Evolutionary conservation across 2,329 filamentous ascomycete species (phyloP), one percentile per base, ranked within the genome.

Genomic region (Ceratocystis huliohia): DNA sequence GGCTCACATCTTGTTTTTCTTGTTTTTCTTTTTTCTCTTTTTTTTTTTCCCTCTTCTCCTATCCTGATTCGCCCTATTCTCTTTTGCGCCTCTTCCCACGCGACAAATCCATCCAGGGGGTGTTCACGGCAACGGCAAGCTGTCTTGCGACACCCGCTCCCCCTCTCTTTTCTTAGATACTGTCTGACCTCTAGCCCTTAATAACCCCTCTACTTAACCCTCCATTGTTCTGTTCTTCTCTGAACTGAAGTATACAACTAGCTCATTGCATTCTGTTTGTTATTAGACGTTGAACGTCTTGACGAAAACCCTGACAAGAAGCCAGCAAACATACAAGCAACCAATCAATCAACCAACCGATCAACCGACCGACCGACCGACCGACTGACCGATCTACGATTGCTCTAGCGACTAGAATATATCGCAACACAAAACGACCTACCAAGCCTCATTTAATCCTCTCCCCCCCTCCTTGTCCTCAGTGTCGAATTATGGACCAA

Each of bases 401-500:
- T 15, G 28, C 7, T 28, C 28, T 3, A 10, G 8, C 48, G 22
- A 17, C 48, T n/a, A 15, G 22, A 28, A 28, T 28, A 59, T 8
- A n/a, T 59, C 7, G 28, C 28, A 30, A n/a, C 7, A n/a, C 17
- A 20, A 13, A 30, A n/a, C 33, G 2, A 7, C 5, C 5, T n/a
- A n/a, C 25, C 53, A 20, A 30, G 1, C 53, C 10, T 30, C 15
- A 59, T 33, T 37, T n/a, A 1, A 30, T 3, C 53, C 22, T 10
- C 37, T 13, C 10, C 37, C 10, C 37, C 37, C 13, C 37, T 41
- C 37, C 37, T 41, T 15, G 10, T 41, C 10, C 10, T 41, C 4
- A 13, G 37, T 13, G 13, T 41, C 7, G 28, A 30, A 20, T 69
- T 69, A 84, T 87, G 84, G 84, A 87, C 73, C 84, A 86, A 77